Evolutionary conservation across 352 stramenopile genomes (phyloP), one percentile per base, ranked within the genome.

Genomic region (Phytopythium kandeliae): DNA sequence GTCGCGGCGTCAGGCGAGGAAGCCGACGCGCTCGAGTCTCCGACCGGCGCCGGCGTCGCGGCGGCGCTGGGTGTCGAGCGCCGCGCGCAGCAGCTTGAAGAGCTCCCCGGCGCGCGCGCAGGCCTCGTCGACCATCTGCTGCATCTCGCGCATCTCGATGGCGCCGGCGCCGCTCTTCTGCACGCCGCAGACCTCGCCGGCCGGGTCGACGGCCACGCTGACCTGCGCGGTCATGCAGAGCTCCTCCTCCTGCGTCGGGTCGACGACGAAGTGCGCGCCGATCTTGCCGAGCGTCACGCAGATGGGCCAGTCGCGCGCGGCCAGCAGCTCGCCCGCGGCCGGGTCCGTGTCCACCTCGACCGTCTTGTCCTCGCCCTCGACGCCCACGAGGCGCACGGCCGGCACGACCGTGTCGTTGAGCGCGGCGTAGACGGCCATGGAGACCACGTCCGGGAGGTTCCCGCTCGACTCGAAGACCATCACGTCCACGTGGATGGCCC

Each of bases 381-480:
- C 75, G 31, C 78, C 78, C 21, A 86, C 75, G 26, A 89, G 63
- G 1, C 73, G 66, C 52, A 92, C 75, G n/a, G 64, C 66, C 30
- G 80, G 80, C 52, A 92, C 83, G 34, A 92, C 60, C 26, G 80
- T 92, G 60, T 89, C 77, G 54, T 84, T 85, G 21, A 92, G 64
- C 26, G 80, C 80, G n/a, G 75, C 78, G 60, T 92, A 89, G 41
- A 87, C 79, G 15, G 80, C 78, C 65, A 92, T 82, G 33, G 78
- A 88, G 48, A 92, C 87, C 37, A 89, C 51, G 30, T 89, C 78
- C 0, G 75, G 71, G 35, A 92, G 54, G 55, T 89, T 92, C 8
- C 80, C 80, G 16, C 62, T 86, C 5, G 80, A 85, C 52, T 92
- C 80, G 47, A 89, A 89, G 26, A 92, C 78, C 65, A 84, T 85